Percentiles rank a stretch among this genome's conserved stretches.
phyloP scores from a whole-genome alignment of 352 stramenopile genomes.

The Blastocystis sp. region DNA sequence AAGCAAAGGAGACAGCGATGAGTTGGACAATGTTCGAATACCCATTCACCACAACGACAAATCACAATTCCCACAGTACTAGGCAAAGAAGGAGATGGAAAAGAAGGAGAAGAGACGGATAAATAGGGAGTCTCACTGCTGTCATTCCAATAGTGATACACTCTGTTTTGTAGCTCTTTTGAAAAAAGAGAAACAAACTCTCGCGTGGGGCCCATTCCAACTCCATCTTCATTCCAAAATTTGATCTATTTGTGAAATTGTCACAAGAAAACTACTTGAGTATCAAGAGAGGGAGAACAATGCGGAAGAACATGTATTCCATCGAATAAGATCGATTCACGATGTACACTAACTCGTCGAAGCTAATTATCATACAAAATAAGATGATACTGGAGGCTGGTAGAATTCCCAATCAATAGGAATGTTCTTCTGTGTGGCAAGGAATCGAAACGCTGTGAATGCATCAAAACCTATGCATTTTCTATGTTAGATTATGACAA shows the following conservation, averaged over 20 bases:
- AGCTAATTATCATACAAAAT: background rate
- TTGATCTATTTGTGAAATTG: background rate
- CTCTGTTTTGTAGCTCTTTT: background rate
- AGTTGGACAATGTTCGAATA: background rate
- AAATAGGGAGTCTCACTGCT: background rate
- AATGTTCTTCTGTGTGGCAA: background rate
- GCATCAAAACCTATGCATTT: background rate
- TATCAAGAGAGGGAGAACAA: background rate
- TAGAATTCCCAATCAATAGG: background rate
- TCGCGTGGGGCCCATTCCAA: background rate
- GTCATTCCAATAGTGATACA: background rate
- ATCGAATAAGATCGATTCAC: background rate
- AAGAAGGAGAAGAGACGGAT: background rate
- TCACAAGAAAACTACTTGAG: background rate
- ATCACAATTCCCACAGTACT: background rate
- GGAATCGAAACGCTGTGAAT: background rate
- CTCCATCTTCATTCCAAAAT: background rate
- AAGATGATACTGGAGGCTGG: background rate
- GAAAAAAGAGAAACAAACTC: constrained; percentile 8
- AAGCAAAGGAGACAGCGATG: background rate
- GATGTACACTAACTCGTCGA: background rate
- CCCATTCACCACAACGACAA: background rate
- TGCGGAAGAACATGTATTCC: background rate
- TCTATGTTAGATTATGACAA: background rate
- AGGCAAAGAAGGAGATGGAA: background rate